Percentiles rank a stretch among this genome's conserved stretches.
These are phyloP conservation scores for Candida dubliniensis DNA, from an alignment of 1,139 yeast species.

Conservation along the genomic window DNA sequence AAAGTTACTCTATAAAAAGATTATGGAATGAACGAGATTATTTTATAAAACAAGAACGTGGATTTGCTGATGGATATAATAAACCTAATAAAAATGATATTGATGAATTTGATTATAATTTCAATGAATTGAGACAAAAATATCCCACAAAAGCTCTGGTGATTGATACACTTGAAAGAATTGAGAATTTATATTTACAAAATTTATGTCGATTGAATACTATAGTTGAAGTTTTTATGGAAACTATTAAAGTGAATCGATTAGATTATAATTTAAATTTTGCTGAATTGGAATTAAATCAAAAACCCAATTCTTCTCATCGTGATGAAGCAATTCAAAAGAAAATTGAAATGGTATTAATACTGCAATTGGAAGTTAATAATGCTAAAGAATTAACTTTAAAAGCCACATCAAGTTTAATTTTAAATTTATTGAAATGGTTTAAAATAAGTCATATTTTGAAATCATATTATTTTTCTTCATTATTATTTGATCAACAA, in stretches of 20 bases:
- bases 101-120: slow-evolving; percentile 24
- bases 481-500: slow-evolving; percentile 73
- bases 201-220: slow-evolving; percentile 60
- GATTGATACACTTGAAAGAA: slow-evolving; percentile 50
- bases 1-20: slow-evolving; percentile 65
- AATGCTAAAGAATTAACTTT: slow-evolving; percentile 65
- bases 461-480: slow-evolving; percentile 73
- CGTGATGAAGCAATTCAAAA: slow-evolving; percentile 16
- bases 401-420: slow-evolving; percentile 59
- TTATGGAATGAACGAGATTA: slow-evolving; percentile 68
- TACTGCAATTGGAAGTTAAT: slow-evolving; percentile 52
- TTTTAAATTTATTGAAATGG: slow-evolving; percentile 66
- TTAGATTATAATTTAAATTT: slow-evolving; percentile 36
- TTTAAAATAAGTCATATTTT: slow-evolving; percentile 73
- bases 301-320: slow-evolving; percentile 21
- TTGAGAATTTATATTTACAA: slow-evolving; percentile 58
- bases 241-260: slow-evolving; percentile 55
- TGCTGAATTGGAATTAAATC: slow-evolving; percentile 41
- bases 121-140: slow-evolving; percentile 16
- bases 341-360: slow-evolving; percentile 28
- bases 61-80: slow-evolving; percentile 44
- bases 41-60: slow-evolving; percentile 79
- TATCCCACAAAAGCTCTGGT: slow-evolving; percentile 36
- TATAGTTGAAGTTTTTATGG: slow-evolving; percentile 61
- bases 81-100: slow-evolving; percentile 12